Evolutionary conservation across 2,329 filamentous ascomycete genomes (phyloP), one percentile per base, ranked within the genome.

Genomic region (Aspergillus pseudoglaucus): DNA sequence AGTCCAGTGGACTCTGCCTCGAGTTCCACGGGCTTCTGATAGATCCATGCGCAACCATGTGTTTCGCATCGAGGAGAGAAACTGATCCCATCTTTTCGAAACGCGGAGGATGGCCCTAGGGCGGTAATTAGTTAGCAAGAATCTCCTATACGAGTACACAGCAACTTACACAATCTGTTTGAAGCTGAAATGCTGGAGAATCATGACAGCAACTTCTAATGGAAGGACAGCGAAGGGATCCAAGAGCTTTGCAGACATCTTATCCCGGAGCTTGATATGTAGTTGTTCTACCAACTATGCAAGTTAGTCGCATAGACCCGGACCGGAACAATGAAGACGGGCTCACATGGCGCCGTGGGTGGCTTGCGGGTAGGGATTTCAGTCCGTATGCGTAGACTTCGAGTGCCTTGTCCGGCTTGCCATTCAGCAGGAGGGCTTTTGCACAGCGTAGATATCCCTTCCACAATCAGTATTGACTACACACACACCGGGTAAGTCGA

Each of bases 311-410:
- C 44, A 40, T 14, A 18, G 6, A 27, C 10, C 15, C 40, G 6
- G 22, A 54, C 14, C 15, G 33, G 37, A 10, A 14, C 42, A 39
- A 44, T 42, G 3, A 45, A 15, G 48, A 57, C 8, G 44, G 48
- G 57, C 55, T 48, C 42, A 67, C 67, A 51, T 55, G 56, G 46
- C 62, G 59, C 17, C 60, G 53, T 7, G 60, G 51, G 47, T 74
- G 66, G 25, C 67, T 60, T n/a, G 65, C 58, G 8, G 72, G 65
- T 17, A 82, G 67, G 41, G 67, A 72, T 51, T 75, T 77, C 53
- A 83, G 64, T n/a, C 78, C 81, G 58, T 79, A 76, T 22, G 74
- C 70, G 62, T 82, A 83, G 20, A 82, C 74, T 9, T 75, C 71
- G 10, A 79, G 56, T 5, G 81, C 81, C 20, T 72, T 74, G n/a